Evolutionary conservation across 108 stramenopile species (phyloP).

Genomic region (Skeletonema potamos): DNA sequence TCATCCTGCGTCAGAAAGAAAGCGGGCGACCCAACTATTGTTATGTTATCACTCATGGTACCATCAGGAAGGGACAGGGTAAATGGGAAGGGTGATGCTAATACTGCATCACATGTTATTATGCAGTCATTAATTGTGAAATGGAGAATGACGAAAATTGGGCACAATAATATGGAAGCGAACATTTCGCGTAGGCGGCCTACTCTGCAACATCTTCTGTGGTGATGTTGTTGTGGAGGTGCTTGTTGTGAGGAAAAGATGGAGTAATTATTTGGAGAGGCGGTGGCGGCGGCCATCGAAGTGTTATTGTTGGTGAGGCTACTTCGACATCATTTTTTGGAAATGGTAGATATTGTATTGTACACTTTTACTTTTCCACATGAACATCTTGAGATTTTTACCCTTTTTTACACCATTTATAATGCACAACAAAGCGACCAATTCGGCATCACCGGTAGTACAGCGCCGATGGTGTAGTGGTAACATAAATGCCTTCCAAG

Average conservation of each 20-base stretch:
- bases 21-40: constrained; percentile 18
- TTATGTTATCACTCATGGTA: constrained; percentile 6
- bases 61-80: constrained; percentile 5
- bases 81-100: constrained; percentile 4
- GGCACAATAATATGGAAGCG: not conserved
- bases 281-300: too few species aligned
- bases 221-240: too few species aligned
- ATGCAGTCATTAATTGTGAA: not conserved
- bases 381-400: too few species aligned
- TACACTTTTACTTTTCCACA: too few species aligned
- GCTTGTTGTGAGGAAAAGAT: too few species aligned
- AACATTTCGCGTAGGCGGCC: not conserved
- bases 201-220: too few species aligned
- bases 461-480: constrained; percentile 83
- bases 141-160: not conserved
- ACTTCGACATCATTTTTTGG: too few species aligned
- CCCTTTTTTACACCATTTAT: too few species aligned
- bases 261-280: not conserved
- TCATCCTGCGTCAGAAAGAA: constrained; percentile 7
- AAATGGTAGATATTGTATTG: too few species aligned
- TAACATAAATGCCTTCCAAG: constrained; percentile 93
- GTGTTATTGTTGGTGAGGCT: too few species aligned
- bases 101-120: not conserved
- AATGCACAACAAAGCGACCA: too few species aligned
- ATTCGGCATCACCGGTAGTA: too few species aligned